Evolutionary conservation across 257 asterid genomes (phyloP), one percentile per base, ranked within the genome.

Genomic region (Avicennia marina): DNA sequence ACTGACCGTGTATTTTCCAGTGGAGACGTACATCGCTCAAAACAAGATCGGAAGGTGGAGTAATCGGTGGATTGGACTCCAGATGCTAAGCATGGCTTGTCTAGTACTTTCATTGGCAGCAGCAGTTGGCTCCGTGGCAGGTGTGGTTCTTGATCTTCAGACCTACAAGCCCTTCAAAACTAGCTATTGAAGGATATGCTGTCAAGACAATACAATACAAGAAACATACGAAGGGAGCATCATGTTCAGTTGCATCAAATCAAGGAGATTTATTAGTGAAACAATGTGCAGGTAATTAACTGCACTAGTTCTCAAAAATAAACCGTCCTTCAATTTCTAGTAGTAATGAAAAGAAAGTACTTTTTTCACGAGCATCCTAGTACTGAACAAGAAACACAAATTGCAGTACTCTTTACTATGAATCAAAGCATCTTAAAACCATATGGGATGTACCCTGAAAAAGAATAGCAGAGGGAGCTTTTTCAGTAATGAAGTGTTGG

Each of bases 151-250:
- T 32, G 79, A 67, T 50, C 79, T 80, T 16, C 53, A 60, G 39
- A 60, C 61, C 1, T 76, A 72, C 44, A 75, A 60, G 59, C 81
- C 80, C 50, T 81, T 75, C 66, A 72, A 67, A 42, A 81, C 84
- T 20, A 72, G 68, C 33, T 74, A 72, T 19, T 67, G 54, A 66
- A 24, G 26, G 6, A 42, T 12, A 33, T 38, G 6, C 29, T 6
- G 13, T 7, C 0, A 5, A 8, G 7, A 33, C 33, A 19, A 59
- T 15, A 33, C 33, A 19, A 59, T n/a, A n/a, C 16, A 43, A 42
- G 25, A 55, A n/a, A n/a, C n/a, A n/a, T n/a, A n/a, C n/a, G n/a
- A n/a, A n/a, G n/a, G n/a, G n/a, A n/a, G n/a, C n/a, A n/a, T n/a
- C n/a, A n/a, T n/a, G n/a, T n/a, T n/a, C n/a, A n/a, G n/a, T n/a